Evolutionary conservation across 352 stramenopile genomes (phyloP).

Genomic region (Pythium vanterpoolii): DNA sequence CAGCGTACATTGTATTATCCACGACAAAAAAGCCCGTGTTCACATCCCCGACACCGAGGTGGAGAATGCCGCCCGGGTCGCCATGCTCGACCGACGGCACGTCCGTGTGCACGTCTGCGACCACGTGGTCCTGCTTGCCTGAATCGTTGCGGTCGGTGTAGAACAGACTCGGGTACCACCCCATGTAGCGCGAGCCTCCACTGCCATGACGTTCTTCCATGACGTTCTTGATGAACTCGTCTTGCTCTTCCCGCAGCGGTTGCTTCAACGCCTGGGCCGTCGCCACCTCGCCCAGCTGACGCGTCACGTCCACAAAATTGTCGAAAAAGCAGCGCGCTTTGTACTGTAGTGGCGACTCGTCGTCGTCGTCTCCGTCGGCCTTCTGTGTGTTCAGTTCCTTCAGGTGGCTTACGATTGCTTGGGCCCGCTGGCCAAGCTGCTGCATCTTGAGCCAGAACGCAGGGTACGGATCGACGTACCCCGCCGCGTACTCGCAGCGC

Average conservation of each 20-base stretch:
- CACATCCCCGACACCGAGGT: slow-evolving; percentile 28
- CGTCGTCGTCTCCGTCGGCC: not conserved
- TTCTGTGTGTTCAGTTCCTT: not conserved
- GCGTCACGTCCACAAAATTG: slow-evolving; percentile 15
- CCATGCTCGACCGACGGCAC: slow-evolving; percentile 26
- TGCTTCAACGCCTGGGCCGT: slow-evolving; percentile 7
- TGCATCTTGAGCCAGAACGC: slow-evolving; percentile 24
- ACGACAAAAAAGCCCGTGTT: slow-evolving; percentile 31
- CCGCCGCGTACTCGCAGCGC: slow-evolving; percentile 22
- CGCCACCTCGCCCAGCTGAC: slow-evolving; percentile 15
- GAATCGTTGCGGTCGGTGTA: slow-evolving; percentile 29
- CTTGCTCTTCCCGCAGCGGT: slow-evolving; percentile 16
- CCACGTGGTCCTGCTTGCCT: slow-evolving; percentile 28
- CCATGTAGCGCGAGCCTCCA: slow-evolving; percentile 19
- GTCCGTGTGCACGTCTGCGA: slow-evolving; percentile 35
- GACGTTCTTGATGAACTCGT: slow-evolving; percentile 22
- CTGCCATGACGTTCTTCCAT: slow-evolving; percentile 24
- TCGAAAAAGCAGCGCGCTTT: slow-evolving; percentile 15
- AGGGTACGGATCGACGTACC: slow-evolving; percentile 27
- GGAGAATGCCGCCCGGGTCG: slow-evolving; percentile 30
- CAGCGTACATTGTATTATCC: slow-evolving; percentile 30
- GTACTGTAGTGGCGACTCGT: slow-evolving; percentile 3
- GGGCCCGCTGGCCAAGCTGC: slow-evolving; percentile 12
- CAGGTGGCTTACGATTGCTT: not conserved
- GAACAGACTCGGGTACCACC: slow-evolving; percentile 38